Evolutionary conservation across 108 stramenopile species (phyloP).

Genomic region (Pinguiococcus pyrenoidosus): DNA sequence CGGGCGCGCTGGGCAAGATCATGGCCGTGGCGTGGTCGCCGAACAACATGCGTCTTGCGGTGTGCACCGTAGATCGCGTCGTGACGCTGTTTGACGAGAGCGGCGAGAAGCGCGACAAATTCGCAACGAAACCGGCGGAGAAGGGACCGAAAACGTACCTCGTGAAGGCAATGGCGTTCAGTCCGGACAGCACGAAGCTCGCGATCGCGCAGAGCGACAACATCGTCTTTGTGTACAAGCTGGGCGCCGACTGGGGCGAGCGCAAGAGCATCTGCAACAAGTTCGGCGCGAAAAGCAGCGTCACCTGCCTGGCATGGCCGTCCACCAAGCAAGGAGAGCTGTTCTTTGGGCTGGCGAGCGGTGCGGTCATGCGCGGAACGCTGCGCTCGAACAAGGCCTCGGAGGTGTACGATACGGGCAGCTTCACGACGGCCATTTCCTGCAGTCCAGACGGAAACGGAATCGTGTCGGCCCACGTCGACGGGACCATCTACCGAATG

Average conservation of each 20-base stretch:
- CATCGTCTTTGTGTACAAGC: conserved; percentile 57
- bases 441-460: conserved; percentile 33
- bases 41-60: conserved; percentile 44
- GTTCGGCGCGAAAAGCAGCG: conserved; percentile 28
- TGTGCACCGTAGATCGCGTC: conserved; percentile 47
- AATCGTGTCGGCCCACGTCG: conserved; percentile 39
- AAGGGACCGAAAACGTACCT: conserved; percentile 40
- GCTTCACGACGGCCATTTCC: conserved; percentile 31
- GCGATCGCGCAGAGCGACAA: conserved; percentile 53
- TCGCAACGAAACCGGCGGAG: conserved; percentile 52
- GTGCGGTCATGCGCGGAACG: conserved; percentile 41
- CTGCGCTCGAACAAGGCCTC: conserved; percentile 39
- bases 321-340: conserved; percentile 27
- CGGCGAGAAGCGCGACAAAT: conserved; percentile 45
- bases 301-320: conserved; percentile 47
- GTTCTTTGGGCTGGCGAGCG: conserved; percentile 48
- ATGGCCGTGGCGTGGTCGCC: conserved; percentile 48
- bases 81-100: conserved; percentile 48
- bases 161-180: conserved; percentile 38
- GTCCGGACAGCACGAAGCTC: conserved; percentile 42
- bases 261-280: conserved; percentile 52
- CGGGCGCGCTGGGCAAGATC: conserved; percentile 23
- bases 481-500: conserved; percentile 45
- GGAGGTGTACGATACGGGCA: conserved; percentile 32
- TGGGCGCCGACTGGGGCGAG: conserved; percentile 39